These are phyloP conservation scores for Neurospora terricola DNA, from an alignment of 495 filamentous ascomycete species.

Conservation along the genomic window DNA sequence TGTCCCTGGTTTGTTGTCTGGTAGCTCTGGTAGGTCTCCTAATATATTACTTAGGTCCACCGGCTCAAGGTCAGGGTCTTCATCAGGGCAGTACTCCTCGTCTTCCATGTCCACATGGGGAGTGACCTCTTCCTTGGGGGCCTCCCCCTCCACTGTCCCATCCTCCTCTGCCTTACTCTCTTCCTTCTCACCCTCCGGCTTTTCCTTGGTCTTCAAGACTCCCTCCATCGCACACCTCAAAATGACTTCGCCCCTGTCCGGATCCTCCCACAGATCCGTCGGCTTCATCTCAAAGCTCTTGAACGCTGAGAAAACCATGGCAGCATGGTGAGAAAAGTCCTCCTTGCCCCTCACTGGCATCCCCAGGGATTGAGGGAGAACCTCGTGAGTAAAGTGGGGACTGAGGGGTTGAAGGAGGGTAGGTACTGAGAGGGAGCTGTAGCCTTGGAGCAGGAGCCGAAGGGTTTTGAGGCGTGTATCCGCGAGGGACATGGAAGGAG, in stretches of 20 bases:
- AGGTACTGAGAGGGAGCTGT: slow-evolving; percentile 23
- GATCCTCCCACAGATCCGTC: slow-evolving; percentile 25
- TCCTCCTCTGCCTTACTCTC: background rate
- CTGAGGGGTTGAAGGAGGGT: slow-evolving; percentile 23
- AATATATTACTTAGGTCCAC: background rate
- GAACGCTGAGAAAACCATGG: slow-evolving; percentile 28
- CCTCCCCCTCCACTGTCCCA: background rate
- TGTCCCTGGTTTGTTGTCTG: background rate
- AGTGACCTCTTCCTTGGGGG: background rate
- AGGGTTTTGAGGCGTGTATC: slow-evolving; percentile 15
- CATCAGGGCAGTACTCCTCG: background rate
- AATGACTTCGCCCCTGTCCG: slow-evolving; percentile 14
- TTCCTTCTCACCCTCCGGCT: background rate
- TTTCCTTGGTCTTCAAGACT: slow-evolving; percentile 9
- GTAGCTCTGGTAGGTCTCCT: background rate
- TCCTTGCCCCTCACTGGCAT: slow-evolving; percentile 25
- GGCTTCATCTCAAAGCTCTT: slow-evolving; percentile 29
- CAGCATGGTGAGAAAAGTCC: slow-evolving; percentile 24
- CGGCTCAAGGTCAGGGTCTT: background rate
- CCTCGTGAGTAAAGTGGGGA: slow-evolving; percentile 24
- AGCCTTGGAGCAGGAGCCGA: slow-evolving; percentile 23
- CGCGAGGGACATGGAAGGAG: background rate
- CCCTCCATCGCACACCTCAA: slow-evolving; percentile 29
- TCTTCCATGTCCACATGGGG: background rate
- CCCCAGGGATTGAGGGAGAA: slow-evolving; percentile 26